Evolutionary conservation across 2,329 filamentous ascomycete species (phyloP), one percentile per base, ranked within the genome.

Genomic region (Aureobasidium sp.): DNA sequence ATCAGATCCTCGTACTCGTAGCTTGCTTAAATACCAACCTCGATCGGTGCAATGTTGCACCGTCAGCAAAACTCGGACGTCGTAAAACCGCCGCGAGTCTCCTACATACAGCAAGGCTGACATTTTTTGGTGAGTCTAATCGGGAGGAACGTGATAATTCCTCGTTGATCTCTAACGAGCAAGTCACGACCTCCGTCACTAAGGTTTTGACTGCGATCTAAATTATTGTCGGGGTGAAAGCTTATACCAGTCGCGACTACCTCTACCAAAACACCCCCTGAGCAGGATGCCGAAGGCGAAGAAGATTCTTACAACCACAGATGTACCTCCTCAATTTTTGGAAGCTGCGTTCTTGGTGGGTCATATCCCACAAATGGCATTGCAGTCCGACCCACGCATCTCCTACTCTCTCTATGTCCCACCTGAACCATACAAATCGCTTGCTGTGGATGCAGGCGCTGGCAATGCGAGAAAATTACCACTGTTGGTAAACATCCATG

Each of bases 321-420:
- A 59, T 13, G 55, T 59, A 6, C 55, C 55, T 29, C 8, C 32
- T 29, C 7, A 48, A 39, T 59, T 59, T 9, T 20, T 59, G 4
- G 55, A 59, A 9, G 55, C 55, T 24, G 32, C 55, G 2, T 59
- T 59, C 15, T 8, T 59, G 1, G 10, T 59, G 9, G 55, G 55
- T 4, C 55, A 59, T 39, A 24, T 59, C 1, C 55, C 55, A 13
- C 55, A 59, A 29, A 59, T 48, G 55, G 55, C 55, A 32, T 39
- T 59, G 6, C 55, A 59, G 9, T 37, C 55, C 15, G 55, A 59
- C 32, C 55, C 55, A 39, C 43, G 55, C 3, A 9, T 59, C 20
- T 59, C 55, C 15, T 59, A 48, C 17, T 47, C 55, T 17, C 44
- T 59, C 13, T 59, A 59, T 26, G 15, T 59, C 43, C 55, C 55